A percentile compares a stretch with the other conserved stretches of the same genome.
These are phyloP conservation scores for Beverwykella pulmonaria DNA, from an alignment of 495 filamentous ascomycete genomes.

Conservation along the genomic window DNA sequence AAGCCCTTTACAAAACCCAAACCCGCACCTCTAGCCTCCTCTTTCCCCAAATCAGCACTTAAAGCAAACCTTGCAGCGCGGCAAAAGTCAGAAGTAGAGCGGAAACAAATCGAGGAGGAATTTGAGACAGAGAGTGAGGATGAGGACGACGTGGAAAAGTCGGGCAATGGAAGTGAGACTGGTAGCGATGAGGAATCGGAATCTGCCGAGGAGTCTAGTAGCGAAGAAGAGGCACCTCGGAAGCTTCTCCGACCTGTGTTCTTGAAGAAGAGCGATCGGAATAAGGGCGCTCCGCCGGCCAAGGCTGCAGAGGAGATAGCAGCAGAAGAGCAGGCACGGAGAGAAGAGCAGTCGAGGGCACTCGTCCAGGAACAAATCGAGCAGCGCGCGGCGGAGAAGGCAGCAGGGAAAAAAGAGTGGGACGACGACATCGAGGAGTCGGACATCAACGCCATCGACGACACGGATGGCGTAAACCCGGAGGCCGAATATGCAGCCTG, in stretches of 20 bases:
- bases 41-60: slow-evolving; percentile 53
- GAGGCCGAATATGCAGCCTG: slow-evolving; percentile 89
- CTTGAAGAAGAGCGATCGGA: slow-evolving; percentile 79
- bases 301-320: slow-evolving; percentile 31
- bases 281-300: slow-evolving; percentile 36
- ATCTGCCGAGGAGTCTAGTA: slow-evolving; percentile 70
- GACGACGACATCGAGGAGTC: slow-evolving; percentile 66
- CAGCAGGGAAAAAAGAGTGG: slow-evolving; percentile 78
- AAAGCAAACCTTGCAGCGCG: slow-evolving; percentile 45
- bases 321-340: slow-evolving; percentile 34
- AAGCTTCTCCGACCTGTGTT: slow-evolving; percentile 87
- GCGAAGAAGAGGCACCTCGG: slow-evolving; percentile 49
- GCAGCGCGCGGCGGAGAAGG: slow-evolving; percentile 73
- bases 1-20: slow-evolving; percentile 37
- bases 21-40: slow-evolving; percentile 62
- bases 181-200: slow-evolving; percentile 57
- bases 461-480: slow-evolving; percentile 81
- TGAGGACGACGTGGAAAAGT: slow-evolving; percentile 23
- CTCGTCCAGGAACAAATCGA: slow-evolving; percentile 87
- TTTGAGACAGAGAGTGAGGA: slow-evolving; percentile 43
- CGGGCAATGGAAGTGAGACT: slow-evolving; percentile 46
- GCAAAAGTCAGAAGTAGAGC: slow-evolving; percentile 52
- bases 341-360: slow-evolving; percentile 60
- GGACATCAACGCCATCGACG: slow-evolving; percentile 72
- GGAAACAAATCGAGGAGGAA: slow-evolving; percentile 42